phyloP scores from a whole-genome alignment of 2,329 filamentous ascomycete species.

The Intubia oerlemansii region DNA sequence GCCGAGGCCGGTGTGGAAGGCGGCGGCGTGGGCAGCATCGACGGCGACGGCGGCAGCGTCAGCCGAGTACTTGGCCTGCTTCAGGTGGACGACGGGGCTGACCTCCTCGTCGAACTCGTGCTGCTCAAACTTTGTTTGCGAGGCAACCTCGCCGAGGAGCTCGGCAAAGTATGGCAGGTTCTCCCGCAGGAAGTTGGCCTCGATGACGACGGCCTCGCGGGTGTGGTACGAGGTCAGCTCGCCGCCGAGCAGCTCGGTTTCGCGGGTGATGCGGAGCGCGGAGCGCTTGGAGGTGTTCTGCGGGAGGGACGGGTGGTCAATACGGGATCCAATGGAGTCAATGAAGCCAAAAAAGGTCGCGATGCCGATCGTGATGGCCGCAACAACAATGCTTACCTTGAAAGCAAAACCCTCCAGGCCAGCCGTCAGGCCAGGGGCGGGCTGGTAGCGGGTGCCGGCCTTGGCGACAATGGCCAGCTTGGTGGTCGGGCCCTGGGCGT shows the following conservation, averaged over 20 bases:
- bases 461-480: conserved; percentile 84
- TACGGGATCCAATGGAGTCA: conserved; percentile 4
- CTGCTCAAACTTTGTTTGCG: conserved; percentile 66
- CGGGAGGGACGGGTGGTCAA: no score
- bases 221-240: conserved; percentile 76
- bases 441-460: conserved; percentile 84
- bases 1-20: conserved; percentile 88
- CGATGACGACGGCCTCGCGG: conserved; percentile 77
- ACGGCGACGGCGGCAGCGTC: conserved; percentile 48
- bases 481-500: conserved; percentile 70
- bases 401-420: conserved; percentile 91
- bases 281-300: conserved; percentile 77
- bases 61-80: conserved; percentile 51
- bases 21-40: conserved; percentile 67
- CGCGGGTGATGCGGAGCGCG: conserved; percentile 78
- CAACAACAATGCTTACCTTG: conserved; percentile 61
- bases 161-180: conserved; percentile 97
- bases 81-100: conserved; percentile 50
- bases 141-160: conserved; percentile 78
- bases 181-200: conserved; percentile 85
- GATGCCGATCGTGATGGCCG: no score
- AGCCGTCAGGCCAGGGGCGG: conserved; percentile 70
- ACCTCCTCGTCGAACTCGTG: conserved; percentile 86
- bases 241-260: conserved; percentile 85
- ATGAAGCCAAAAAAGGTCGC: no score